Percentiles rank a stretch among this genome's conserved stretches.
These are phyloP conservation scores for Iris macrosiphon DNA, from an alignment of 106 monocot species.

Conservation along the genomic window DNA sequence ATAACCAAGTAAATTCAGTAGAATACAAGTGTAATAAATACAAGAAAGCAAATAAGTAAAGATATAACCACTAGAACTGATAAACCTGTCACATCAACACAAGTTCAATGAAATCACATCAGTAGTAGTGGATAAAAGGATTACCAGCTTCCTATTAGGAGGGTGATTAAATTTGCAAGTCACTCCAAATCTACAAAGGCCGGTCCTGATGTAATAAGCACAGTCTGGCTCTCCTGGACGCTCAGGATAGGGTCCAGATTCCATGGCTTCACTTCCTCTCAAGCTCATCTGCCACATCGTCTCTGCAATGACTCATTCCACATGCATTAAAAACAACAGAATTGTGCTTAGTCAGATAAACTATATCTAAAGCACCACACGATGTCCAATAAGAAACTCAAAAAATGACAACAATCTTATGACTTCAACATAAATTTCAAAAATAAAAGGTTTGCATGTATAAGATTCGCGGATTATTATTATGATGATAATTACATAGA, in stretches of 20 bases:
- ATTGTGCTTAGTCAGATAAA: neutral
- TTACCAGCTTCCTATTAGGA: constrained; percentile 62
- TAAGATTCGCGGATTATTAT: neutral
- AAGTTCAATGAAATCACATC: neutral
- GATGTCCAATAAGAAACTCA: too few relatives aligned
- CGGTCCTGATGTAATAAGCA: constrained; percentile 63
- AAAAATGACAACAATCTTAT: neutral
- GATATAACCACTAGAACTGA: too few relatives aligned
- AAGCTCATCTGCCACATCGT: constrained; percentile 50
- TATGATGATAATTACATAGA: too few relatives aligned
- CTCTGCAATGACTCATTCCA: constrained; percentile 27
- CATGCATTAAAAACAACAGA: neutral
- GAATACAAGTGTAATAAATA: too few relatives aligned
- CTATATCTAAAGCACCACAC: neutral
- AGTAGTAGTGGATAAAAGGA: neutral
- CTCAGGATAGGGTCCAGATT: constrained; percentile 46
- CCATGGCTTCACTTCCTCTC: constrained; percentile 29
- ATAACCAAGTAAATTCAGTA: too few relatives aligned
- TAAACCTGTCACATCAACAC: too few relatives aligned
- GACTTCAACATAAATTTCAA: neutral
- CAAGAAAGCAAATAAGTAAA: too few relatives aligned
- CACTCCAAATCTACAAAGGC: constrained; percentile 68
- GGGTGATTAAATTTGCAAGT: constrained; percentile 79
- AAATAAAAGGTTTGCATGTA: neutral
- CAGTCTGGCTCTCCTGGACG: constrained; percentile 64